phyloP scores from a whole-genome alignment of 345 rosid species.

The Sonneratia caseolaris region DNA sequence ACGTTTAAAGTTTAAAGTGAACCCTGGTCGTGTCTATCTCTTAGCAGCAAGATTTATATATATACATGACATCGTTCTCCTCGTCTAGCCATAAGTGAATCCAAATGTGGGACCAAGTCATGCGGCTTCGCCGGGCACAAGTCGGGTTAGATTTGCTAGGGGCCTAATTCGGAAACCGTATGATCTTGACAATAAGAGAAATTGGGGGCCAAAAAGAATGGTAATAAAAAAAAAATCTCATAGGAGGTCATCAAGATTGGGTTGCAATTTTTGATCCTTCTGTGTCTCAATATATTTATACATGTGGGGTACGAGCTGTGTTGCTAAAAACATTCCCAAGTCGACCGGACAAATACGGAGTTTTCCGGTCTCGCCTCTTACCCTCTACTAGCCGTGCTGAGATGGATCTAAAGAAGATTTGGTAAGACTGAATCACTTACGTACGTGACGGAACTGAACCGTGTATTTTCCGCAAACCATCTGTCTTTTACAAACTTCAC shows the following conservation, averaged over 20 bases:
- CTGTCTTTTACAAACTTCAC: too few relatives aligned
- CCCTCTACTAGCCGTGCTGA: too few relatives aligned
- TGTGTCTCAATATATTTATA: neutral
- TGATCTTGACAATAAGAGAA: neutral
- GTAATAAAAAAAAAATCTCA: too few relatives aligned
- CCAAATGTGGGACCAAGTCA: neutral
- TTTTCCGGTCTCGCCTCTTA: neutral
- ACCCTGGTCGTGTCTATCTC: too few relatives aligned
- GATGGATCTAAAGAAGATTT: too few relatives aligned
- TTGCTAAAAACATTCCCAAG: neutral
- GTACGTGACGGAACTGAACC: too few relatives aligned
- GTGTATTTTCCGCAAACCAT: too few relatives aligned
- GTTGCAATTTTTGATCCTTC: neutral
- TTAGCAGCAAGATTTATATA: neutral
- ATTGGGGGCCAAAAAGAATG: neutral
- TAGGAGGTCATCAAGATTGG: neutral
- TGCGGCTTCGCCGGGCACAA: neutral
- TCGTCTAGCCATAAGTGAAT: neutral
- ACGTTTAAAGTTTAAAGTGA: too few relatives aligned
- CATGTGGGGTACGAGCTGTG: neutral
- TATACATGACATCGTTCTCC: neutral
- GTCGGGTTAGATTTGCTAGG: neutral
- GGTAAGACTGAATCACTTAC: too few relatives aligned
- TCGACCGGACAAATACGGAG: neutral
- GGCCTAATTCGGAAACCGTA: neutral